Evolutionary conservation across 192 early-diverging fungal genomes (phyloP).

Genomic region (Piromyces finnis): DNA sequence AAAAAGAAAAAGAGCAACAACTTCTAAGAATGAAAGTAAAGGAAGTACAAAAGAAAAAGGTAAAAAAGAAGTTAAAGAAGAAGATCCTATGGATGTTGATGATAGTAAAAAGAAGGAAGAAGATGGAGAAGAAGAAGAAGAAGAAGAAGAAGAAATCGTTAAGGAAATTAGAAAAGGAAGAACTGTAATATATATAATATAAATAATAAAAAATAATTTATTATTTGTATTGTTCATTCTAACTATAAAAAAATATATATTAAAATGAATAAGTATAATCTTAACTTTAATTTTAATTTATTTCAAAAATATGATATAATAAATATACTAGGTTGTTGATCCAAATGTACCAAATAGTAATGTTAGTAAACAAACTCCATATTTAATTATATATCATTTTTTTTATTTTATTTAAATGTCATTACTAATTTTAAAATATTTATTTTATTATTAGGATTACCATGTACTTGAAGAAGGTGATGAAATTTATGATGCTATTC

Average conservation of each 20-base stretch:
- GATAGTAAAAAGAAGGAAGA: background rate
- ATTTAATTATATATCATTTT: too few species aligned
- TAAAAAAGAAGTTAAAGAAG: background rate
- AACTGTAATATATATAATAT: background rate
- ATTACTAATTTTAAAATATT: too few species aligned
- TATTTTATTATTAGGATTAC: background rate
- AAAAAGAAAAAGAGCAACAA: background rate
- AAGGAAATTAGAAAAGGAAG: background rate
- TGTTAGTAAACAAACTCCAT: background rate
- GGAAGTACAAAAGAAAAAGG: background rate
- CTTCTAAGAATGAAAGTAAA: background rate
- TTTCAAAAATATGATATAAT: too few species aligned
- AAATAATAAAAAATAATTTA: too few species aligned
- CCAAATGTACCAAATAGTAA: background rate
- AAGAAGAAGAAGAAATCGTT: background rate
- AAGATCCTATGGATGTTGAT: background rate
- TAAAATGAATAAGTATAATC: too few species aligned
- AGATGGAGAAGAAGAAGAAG: background rate
- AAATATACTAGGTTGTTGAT: background rate
- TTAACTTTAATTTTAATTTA: too few species aligned
- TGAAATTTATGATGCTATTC: constrained; percentile 29
- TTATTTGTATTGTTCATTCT: too few species aligned
- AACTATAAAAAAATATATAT: too few species aligned
- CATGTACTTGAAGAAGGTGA: background rate
- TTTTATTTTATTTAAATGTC: too few species aligned